Evolutionary conservation across 495 filamentous ascomycete genomes (phyloP).

Genomic region (Xylaria palmicola): DNA sequence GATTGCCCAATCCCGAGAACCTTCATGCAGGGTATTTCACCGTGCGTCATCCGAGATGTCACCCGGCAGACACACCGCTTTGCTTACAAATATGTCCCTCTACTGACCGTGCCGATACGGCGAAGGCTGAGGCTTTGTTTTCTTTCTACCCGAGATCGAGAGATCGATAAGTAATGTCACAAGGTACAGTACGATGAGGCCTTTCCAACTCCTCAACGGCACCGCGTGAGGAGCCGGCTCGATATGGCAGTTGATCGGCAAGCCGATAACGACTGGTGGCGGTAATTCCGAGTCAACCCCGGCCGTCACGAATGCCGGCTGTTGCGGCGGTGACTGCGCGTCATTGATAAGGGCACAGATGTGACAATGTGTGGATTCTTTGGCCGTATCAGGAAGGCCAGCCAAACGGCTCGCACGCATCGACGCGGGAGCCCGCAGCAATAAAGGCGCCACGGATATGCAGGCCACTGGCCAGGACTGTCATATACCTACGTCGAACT

Average conservation of each 20-base stretch:
- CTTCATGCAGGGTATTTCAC: too few species aligned
- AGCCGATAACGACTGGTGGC: constrained; percentile 1
- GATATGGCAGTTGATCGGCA: constrained; percentile 2
- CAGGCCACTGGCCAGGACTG: neutral
- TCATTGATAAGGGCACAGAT: constrained; percentile 5
- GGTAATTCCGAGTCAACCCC: constrained; percentile 9
- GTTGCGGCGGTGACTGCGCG: neutral
- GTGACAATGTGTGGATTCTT: neutral
- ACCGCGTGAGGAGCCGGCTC: neutral
- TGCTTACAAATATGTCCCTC: neutral
- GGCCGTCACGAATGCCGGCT: neutral
- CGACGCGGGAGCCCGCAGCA: neutral
- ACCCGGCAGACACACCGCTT: neutral
- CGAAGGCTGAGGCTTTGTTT: too few species aligned
- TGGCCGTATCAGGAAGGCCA: constrained; percentile 3
- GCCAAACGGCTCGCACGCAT: neutral
- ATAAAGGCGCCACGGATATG: neutral
- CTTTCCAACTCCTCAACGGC: neutral
- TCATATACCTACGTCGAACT: too few species aligned
- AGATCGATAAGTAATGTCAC: too few species aligned
- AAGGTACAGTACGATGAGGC: too few species aligned
- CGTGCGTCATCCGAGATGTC: too few species aligned
- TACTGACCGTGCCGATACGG: too few species aligned
- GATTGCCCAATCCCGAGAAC: too few species aligned
- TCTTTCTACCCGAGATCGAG: too few species aligned